These are phyloP conservation scores for Aphanomyces astaci DNA, from an alignment of 352 stramenopile genomes.

Conservation along the genomic window DNA sequence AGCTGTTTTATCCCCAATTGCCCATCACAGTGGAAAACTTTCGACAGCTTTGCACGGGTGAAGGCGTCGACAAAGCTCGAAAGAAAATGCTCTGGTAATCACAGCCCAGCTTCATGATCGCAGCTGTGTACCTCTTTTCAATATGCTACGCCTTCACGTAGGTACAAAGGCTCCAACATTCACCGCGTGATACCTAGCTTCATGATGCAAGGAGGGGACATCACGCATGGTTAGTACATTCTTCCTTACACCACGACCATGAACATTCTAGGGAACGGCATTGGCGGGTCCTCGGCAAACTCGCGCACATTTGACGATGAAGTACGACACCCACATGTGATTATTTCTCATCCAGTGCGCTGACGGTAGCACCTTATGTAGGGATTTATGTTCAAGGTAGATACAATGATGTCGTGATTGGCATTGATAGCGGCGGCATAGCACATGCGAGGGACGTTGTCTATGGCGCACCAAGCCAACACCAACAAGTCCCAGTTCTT, in stretches of 20 bases:
- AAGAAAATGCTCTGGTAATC: background rate
- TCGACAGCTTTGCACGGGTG: constrained; percentile 59
- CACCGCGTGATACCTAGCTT: constrained; percentile 98
- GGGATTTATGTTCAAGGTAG: constrained; percentile 81
- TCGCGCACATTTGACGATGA: constrained; percentile 96
- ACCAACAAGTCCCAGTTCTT: constrained; percentile 99
- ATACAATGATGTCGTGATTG: background rate
- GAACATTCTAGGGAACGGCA: constrained; percentile 70
- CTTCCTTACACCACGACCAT: background rate
- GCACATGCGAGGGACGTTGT: constrained; percentile 88
- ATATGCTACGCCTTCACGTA: constrained; percentile 39
- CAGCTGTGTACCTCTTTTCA: constrained; percentile 39
- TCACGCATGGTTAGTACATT: constrained; percentile 66
- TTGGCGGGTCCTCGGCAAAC: constrained; percentile 91
- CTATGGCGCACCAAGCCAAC: constrained; percentile 96
- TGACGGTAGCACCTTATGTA: constrained; percentile 29
- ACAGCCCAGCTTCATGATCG: constrained; percentile 34
- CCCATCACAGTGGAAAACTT: constrained; percentile 61
- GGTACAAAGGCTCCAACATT: constrained; percentile 94
- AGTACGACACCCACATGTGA: no score
- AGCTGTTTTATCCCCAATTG: constrained; percentile 72
- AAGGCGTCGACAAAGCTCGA: background rate
- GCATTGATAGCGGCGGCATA: constrained; percentile 54
- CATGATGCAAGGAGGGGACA: constrained; percentile 96
- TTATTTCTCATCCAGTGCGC: background rate